Conservation (phyloP, 257 asterid genomes). For the Solanum corneliomulleri region DNA sequence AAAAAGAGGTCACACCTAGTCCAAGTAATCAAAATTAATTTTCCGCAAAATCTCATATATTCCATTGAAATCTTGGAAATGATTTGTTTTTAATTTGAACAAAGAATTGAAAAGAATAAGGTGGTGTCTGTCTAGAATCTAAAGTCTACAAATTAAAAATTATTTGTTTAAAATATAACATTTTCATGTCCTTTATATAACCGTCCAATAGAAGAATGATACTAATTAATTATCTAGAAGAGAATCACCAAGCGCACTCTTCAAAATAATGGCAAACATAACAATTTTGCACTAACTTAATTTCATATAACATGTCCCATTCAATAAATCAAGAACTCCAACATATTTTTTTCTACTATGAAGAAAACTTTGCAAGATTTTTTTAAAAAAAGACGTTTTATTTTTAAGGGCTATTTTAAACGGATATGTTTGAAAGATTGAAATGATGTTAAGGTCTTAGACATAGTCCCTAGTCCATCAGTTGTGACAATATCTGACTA, state of each 20-base stretch:
- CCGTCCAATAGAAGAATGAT: constrained; percentile 28
- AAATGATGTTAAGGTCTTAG: neutral
- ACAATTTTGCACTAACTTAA: neutral
- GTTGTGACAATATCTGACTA: neutral
- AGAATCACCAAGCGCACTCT: constrained; percentile 16
- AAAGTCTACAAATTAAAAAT: neutral
- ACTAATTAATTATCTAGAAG: constrained; percentile 4
- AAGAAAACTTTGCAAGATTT: neutral
- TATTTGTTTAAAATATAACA: neutral
- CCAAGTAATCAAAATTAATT: neutral
- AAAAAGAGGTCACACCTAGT: neutral
- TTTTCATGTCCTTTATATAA: constrained; percentile 10
- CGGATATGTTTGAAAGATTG: neutral
- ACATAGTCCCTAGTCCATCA: neutral
- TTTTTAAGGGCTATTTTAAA: neutral
- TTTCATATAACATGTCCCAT: neutral
- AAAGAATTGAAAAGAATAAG: constrained; percentile 20
- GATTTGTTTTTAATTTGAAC: constrained; percentile 10
- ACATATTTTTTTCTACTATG: neutral
- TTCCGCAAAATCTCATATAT: neutral
- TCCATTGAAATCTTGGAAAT: constrained; percentile 20
- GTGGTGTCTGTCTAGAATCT: constrained; percentile 24
- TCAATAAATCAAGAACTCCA: constrained; percentile 8
- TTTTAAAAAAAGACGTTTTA: neutral
- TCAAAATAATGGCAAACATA: neutral